Conservation (phyloP, 177 flowering plant species). For the Tripterygium wilfordii region DNA sequence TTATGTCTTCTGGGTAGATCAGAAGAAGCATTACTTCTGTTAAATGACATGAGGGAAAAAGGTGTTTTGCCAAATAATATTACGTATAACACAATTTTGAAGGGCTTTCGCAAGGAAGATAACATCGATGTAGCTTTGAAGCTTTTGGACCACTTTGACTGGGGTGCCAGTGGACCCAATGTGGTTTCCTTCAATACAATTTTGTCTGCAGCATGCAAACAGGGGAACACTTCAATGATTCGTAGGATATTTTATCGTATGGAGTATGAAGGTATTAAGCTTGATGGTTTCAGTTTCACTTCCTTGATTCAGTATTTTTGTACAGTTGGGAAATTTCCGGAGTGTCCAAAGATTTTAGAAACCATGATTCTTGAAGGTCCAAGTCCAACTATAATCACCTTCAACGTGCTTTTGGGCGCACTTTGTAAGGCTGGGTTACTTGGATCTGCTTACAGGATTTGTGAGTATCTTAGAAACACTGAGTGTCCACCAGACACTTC, state of each 20-base stretch:
- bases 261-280: conserved; percentile 35
- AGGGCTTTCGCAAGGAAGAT: conserved; percentile 39
- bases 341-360: conserved; percentile 28
- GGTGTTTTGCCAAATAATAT: conserved; percentile 37
- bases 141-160: conserved; percentile 30
- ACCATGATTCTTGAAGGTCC: conserved; percentile 28
- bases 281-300: conserved; percentile 29
- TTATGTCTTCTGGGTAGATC: conserved; percentile 27
- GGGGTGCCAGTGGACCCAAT: conserved; percentile 35
- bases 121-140: conserved; percentile 28
- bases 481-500: conserved; percentile 25
- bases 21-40: conserved; percentile 24
- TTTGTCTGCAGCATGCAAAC: conserved; percentile 47
- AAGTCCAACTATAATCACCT: conserved; percentile 30
- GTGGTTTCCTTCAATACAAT: conserved; percentile 45
- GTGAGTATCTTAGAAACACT: conserved; percentile 15
- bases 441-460: conserved; percentile 23
- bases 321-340: conserved; percentile 24
- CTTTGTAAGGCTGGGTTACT: conserved; percentile 39
- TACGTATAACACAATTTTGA: conserved; percentile 45
- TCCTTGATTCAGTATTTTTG: conserved; percentile 39
- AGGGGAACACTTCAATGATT: conserved; percentile 27
- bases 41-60: conserved; percentile 26
- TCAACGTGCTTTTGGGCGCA: conserved; percentile 30
- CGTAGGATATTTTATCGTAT: conserved; percentile 22